phyloP scores from a whole-genome alignment of 2,329 filamentous ascomycete species.

The Pyrenochaeta sp. region DNA sequence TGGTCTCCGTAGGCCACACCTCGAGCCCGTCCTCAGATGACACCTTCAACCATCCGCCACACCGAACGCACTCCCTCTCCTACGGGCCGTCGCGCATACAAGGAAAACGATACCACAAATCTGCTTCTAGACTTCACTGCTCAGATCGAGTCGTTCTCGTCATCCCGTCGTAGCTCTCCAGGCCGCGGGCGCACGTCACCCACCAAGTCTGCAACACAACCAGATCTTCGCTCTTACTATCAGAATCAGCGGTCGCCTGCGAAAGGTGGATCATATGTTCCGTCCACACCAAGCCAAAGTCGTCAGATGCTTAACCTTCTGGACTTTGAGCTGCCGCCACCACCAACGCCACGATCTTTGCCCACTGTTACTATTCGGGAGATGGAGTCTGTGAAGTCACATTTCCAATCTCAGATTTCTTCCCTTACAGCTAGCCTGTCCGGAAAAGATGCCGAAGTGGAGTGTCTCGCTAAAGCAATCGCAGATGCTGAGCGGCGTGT shows the following conservation, averaged over 20 bases:
- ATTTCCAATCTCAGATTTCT: conserved; percentile 90
- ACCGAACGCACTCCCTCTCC: conserved; percentile 56
- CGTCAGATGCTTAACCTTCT: conserved; percentile 57
- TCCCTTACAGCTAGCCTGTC: conserved; percentile 91
- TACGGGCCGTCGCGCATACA: conserved; percentile 62
- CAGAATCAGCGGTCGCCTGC: conserved; percentile 45
- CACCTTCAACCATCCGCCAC: conserved; percentile 60
- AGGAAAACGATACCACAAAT: conserved; percentile 72
- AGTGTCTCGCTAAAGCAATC: conserved; percentile 85
- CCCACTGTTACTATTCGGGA: conserved; percentile 92
- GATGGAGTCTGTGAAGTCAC: conserved; percentile 89
- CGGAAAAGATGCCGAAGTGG: conserved; percentile 91
- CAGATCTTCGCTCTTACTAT: conserved; percentile 57
- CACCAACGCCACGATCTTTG: conserved; percentile 89
- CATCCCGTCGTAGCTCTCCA: conserved; percentile 50
- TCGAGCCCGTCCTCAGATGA: conserved; percentile 50
- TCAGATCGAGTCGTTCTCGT: conserved; percentile 67
- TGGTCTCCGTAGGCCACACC: conserved; percentile 38
- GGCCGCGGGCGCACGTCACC: conserved; percentile 57
- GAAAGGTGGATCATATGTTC: conserved; percentile 35
- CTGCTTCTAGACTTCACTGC: conserved; percentile 89
- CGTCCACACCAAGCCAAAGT: conserved; percentile 42
- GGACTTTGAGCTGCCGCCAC: conserved; percentile 92
- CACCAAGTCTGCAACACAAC: conserved; percentile 58
- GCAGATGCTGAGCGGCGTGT: conserved; percentile 91